These are phyloP conservation scores for Mycena maculata DNA, from an alignment of 768 basidiomycete genomes.

Conservation along the genomic window DNA sequence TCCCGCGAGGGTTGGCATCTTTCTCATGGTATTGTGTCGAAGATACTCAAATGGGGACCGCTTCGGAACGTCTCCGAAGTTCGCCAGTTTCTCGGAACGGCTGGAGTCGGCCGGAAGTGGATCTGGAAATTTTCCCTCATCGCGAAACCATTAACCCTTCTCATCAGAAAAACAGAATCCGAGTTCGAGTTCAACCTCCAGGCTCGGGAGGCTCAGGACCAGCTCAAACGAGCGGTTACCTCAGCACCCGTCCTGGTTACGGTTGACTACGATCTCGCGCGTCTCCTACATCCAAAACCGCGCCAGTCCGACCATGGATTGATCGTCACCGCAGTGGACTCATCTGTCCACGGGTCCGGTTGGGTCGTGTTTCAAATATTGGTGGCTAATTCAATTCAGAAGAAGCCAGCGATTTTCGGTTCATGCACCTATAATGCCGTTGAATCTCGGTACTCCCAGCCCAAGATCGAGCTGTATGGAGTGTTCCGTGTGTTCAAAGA, in stretches of 20 bases:
- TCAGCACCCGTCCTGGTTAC: conserved; percentile 43
- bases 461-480: conserved; percentile 53
- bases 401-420: conserved; percentile 43
- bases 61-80: conserved; percentile 33
- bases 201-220: conserved; percentile 39
- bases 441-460: no score
- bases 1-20: conserved; percentile 46
- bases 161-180: conserved; percentile 1
- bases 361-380: conserved; percentile 49
- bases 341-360: conserved; percentile 45
- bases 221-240: conserved; percentile 37
- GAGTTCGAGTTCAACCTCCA: conserved; percentile 43
- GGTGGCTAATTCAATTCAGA: conserved; percentile 33
- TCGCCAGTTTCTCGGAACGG: conserved; percentile 40
- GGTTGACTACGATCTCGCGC: conserved; percentile 45
- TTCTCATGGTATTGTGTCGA: conserved; percentile 35
- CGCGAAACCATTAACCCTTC: conserved; percentile 39
- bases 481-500: conserved; percentile 47
- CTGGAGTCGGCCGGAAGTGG: conserved; percentile 39
- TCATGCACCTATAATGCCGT: conserved; percentile 48
- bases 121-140: conserved; percentile 40
- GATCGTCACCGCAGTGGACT: conserved; percentile 50
- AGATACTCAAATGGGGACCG: conserved; percentile 44
- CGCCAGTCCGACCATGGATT: conserved; percentile 35
- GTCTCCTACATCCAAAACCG: conserved; percentile 10